Percentiles rank a stretch among this genome's conserved stretches.
These are phyloP conservation scores for Sporisorium exsertum DNA, from an alignment of 1,284 basidiomycete species.

Conservation along the genomic window DNA sequence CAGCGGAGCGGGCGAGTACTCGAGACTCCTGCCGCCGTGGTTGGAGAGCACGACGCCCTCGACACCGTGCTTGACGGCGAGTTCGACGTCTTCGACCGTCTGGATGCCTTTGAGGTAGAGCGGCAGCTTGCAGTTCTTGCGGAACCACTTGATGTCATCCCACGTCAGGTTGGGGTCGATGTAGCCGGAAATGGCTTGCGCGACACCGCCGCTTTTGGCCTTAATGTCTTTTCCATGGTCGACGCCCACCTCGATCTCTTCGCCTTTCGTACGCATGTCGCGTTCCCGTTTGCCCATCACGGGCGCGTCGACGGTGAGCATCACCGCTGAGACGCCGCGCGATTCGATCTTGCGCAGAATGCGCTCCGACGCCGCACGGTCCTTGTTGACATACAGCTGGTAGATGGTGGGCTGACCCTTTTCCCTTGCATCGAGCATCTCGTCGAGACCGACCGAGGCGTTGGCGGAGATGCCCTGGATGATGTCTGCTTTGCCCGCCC, in stretches of 20 bases:
- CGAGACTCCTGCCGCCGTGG: slow-evolving; percentile 71
- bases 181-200: slow-evolving; percentile 72
- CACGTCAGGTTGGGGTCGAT: slow-evolving; percentile 72
- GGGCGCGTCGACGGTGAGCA: slow-evolving; percentile 89
- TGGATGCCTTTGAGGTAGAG: slow-evolving; percentile 83
- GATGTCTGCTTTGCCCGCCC: slow-evolving; percentile 78
- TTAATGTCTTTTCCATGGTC: slow-evolving; percentile 48
- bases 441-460: slow-evolving; percentile 80
- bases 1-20: slow-evolving; percentile 63
- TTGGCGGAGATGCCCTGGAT: slow-evolving; percentile 90
- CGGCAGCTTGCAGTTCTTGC: slow-evolving; percentile 80
- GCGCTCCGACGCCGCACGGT: slow-evolving; percentile 78
- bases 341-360: slow-evolving; percentile 79
- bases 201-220: slow-evolving; percentile 67
- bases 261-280: slow-evolving; percentile 73
- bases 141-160: slow-evolving; percentile 79
- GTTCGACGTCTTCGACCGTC: slow-evolving; percentile 78
- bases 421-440: slow-evolving; percentile 76
- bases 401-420: slow-evolving; percentile 73
- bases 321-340: slow-evolving; percentile 82
- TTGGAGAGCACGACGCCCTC: slow-evolving; percentile 70
- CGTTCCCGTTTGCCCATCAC: slow-evolving; percentile 86
- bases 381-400: slow-evolving; percentile 83
- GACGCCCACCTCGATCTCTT: slow-evolving; percentile 68
- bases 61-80: slow-evolving; percentile 73